Conservation (phyloP, 148 eudicot species). For the Rhododendron mucronatum region DNA sequence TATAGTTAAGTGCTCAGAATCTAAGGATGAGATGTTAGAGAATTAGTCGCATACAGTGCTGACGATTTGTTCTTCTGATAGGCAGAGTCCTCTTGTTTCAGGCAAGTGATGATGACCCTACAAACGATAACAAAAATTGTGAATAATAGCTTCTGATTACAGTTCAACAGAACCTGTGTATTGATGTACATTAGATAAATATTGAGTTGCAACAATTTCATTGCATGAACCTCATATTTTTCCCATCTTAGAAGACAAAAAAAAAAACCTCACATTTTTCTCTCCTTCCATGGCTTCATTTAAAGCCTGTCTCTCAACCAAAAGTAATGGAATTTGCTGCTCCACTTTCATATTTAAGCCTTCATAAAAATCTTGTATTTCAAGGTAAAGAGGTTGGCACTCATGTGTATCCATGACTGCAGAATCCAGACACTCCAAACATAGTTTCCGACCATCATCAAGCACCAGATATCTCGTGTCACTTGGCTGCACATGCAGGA, state of each 20-base stretch:
- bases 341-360: constrained; percentile 91
- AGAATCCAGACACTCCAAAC: constrained; percentile 92
- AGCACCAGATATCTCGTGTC: constrained; percentile 67
- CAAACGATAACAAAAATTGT: constrained; percentile 4
- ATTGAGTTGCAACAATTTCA: not conserved
- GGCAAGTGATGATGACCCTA: constrained; percentile 98
- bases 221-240: constrained; percentile 41
- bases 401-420: constrained; percentile 92
- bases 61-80: constrained; percentile 95
- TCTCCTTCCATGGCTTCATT: constrained; percentile 99
- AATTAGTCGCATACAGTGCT: constrained; percentile 55
- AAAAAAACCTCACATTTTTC: constrained; percentile 50
- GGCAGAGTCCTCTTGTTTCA: constrained; percentile 99
- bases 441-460: constrained; percentile 93
- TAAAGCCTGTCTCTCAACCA: constrained; percentile 96
- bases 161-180: not conserved
- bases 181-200: not conserved
- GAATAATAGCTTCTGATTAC: not conserved
- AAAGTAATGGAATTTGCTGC: constrained; percentile 84
- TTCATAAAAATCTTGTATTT: constrained; percentile 91
- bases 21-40: not conserved
- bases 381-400: constrained; percentile 93
- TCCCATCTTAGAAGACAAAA: not conserved
- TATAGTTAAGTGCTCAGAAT: not conserved
- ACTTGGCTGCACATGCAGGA: constrained; percentile 46